These are phyloP conservation scores for Drosera capensis DNA, from an alignment of 148 eudicot genomes.

Conservation along the genomic window DNA sequence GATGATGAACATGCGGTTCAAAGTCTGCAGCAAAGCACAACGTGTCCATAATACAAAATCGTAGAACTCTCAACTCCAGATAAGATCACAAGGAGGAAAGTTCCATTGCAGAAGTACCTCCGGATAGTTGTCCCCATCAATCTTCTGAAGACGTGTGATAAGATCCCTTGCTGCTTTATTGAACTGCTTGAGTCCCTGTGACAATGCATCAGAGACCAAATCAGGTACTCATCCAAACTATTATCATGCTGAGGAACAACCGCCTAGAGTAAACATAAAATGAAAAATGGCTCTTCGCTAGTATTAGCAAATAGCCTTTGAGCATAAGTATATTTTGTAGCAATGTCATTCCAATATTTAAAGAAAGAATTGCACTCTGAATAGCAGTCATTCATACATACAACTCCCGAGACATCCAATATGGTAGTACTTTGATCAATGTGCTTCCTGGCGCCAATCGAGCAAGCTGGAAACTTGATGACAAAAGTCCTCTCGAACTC, in stretches of 20 bases:
- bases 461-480: conserved; percentile 84
- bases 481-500: too few species aligned
- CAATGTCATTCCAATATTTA: too few species aligned
- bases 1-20: conserved; percentile 9
- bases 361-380: not conserved
- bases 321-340: not conserved
- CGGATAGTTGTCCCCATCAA: conserved; percentile 87
- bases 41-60: not conserved
- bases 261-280: not conserved
- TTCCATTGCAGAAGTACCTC: conserved; percentile 35
- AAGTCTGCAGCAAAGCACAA: conserved; percentile 7
- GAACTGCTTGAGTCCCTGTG: conserved; percentile 77
- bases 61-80: not conserved
- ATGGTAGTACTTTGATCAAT: conserved; percentile 92
- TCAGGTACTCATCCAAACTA: not conserved
- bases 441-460: conserved; percentile 80
- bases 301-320: not conserved
- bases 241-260: not conserved
- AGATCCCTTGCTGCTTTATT: conserved; percentile 79
- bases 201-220: conserved; percentile 7
- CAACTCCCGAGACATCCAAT: conserved; percentile 94
- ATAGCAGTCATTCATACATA: conserved; percentile 17
- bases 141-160: conserved; percentile 67
- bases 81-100: not conserved
- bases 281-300: not conserved